These are phyloP conservation scores for Suhomyces prunicola DNA, from an alignment of 805 yeast genomes.

Conservation along the genomic window DNA sequence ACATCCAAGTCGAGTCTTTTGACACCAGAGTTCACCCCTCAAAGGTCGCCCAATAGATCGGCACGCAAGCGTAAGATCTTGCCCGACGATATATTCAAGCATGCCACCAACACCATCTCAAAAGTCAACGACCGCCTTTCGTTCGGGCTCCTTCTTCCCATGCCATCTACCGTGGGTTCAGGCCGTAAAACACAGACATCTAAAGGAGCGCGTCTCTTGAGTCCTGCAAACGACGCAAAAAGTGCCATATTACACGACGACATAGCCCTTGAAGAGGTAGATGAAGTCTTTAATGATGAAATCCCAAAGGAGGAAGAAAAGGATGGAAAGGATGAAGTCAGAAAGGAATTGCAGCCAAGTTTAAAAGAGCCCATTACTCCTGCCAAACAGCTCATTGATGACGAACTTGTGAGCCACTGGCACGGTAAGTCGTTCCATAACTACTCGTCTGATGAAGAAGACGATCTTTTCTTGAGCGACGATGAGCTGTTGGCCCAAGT, in stretches of 20 bases:
- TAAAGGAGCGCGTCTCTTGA: slow-evolving; percentile 3
- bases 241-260: slow-evolving; percentile 17
- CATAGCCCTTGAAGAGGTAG: slow-evolving; percentile 26
- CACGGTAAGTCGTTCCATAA: slow-evolving; percentile 31
- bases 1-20: slow-evolving; percentile 10
- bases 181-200: slow-evolving; percentile 24
- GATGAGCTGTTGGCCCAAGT: slow-evolving; percentile 5
- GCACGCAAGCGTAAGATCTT: slow-evolving; percentile 15
- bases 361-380: slow-evolving; percentile 26
- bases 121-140: slow-evolving; percentile 10
- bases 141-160: slow-evolving; percentile 32
- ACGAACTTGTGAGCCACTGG: slow-evolving; percentile 34
- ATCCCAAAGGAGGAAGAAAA: neutral
- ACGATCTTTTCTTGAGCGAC: slow-evolving; percentile 2
- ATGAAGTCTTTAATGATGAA: neutral
- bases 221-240: slow-evolving; percentile 18
- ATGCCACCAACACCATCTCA: slow-evolving; percentile 3
- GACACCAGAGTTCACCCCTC: slow-evolving; percentile 35
- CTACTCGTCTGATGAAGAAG: slow-evolving; percentile 22
- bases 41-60: slow-evolving; percentile 21
- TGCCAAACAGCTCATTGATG: slow-evolving; percentile 29
- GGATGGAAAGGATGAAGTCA: neutral
- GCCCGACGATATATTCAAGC: slow-evolving; percentile 16
- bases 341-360: neutral
- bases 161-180: slow-evolving; percentile 37